Percentiles rank a stretch among this genome's conserved stretches.
Evolutionary conservation across 2,329 filamentous ascomycete genomes (phyloP).

Genomic region (Epichloe gansuensis): DNA sequence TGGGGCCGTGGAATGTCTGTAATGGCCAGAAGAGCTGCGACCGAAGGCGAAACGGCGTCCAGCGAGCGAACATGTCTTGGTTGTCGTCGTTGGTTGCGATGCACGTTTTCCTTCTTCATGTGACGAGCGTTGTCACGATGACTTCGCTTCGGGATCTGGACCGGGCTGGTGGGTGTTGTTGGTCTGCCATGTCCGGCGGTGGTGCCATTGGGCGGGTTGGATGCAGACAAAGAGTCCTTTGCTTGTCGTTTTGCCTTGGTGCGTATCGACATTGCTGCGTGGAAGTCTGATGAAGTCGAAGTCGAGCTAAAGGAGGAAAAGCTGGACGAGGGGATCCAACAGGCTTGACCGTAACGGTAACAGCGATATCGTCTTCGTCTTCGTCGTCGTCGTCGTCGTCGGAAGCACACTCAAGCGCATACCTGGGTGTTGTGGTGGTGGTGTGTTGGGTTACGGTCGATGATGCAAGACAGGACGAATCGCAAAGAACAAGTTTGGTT

Average conservation of each 20-base stretch:
- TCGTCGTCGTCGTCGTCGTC: background rate
- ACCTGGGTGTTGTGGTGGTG: background rate
- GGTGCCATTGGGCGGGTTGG: slow-evolving; percentile 16
- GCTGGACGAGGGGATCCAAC: background rate
- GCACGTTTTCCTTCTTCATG: slow-evolving; percentile 26
- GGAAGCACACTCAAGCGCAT: slow-evolving; percentile 2
- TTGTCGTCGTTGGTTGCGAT: slow-evolving; percentile 24
- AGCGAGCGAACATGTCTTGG: slow-evolving; percentile 35
- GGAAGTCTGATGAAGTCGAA: slow-evolving; percentile 10
- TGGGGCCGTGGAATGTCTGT: slow-evolving; percentile 44
- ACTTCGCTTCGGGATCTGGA: slow-evolving; percentile 39
- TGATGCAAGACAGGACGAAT: background rate
- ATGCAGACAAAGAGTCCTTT: slow-evolving; percentile 12
- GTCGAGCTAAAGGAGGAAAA: slow-evolving; percentile 5
- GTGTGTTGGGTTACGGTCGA: background rate
- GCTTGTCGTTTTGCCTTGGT: slow-evolving; percentile 19
- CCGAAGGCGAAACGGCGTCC: slow-evolving; percentile 44
- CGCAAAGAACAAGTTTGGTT: background rate
- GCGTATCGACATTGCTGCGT: slow-evolving; percentile 24
- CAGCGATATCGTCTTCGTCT: background rate
- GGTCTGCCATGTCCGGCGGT: slow-evolving; percentile 18
- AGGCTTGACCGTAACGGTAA: slow-evolving; percentile 1
- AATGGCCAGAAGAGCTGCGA: slow-evolving; percentile 48
- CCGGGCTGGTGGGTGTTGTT: slow-evolving; percentile 34
- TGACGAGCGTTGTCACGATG: slow-evolving; percentile 25